These are phyloP conservation scores for Dendrobium huoshanense DNA, from an alignment of 106 monocot species.

Conservation along the genomic window DNA sequence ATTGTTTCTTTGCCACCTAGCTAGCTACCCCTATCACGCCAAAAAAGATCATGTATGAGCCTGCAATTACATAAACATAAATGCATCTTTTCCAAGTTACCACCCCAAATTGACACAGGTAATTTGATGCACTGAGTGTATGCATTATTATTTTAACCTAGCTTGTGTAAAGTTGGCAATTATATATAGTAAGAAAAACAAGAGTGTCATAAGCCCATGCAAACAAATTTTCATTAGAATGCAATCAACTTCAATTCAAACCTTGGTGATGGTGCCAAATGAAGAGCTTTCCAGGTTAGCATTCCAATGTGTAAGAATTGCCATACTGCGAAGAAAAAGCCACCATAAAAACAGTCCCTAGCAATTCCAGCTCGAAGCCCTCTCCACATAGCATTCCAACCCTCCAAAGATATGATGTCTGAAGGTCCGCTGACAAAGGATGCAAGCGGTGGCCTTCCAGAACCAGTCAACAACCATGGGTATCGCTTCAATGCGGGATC, in stretches of 20 bases:
- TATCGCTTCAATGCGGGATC: constrained; percentile 50
- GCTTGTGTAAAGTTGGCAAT: background rate
- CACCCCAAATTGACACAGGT: background rate
- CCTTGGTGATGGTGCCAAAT: constrained; percentile 76
- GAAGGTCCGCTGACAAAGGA: constrained; percentile 60
- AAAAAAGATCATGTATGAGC: background rate
- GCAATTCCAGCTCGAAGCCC: constrained; percentile 73
- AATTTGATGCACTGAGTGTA: background rate
- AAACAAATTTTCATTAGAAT: background rate
- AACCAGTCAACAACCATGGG: constrained; percentile 97
- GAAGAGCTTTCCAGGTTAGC: constrained; percentile 80
- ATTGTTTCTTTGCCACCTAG: background rate
- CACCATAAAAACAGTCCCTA: constrained; percentile 82
- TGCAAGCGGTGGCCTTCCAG: constrained; percentile 76
- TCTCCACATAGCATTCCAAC: constrained; percentile 73
- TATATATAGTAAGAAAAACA: background rate
- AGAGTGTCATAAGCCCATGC: background rate
- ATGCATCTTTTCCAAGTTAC: background rate
- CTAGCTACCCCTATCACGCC: background rate
- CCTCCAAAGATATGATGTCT: constrained; percentile 65
- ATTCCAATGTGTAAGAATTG: constrained; percentile 82
- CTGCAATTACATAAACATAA: background rate
- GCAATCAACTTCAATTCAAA: constrained; percentile 9
- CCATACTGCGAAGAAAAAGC: constrained; percentile 90
- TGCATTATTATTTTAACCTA: background rate